Evolutionary conservation across 495 filamentous ascomycete species (phyloP).

Genomic region (Aspergillus affinis): DNA sequence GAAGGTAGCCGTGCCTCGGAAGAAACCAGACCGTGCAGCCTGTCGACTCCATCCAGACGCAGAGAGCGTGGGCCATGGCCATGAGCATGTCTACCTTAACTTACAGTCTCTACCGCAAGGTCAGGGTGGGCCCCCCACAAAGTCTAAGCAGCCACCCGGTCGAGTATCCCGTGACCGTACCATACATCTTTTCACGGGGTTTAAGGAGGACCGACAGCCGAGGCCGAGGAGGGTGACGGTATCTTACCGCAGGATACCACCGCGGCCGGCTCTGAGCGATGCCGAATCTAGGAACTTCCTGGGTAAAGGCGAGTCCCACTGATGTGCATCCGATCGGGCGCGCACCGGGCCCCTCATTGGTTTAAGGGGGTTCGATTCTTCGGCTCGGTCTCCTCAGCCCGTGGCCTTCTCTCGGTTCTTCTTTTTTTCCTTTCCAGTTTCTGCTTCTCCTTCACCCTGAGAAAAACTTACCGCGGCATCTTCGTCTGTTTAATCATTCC

Average conservation of each 20-base stretch:
- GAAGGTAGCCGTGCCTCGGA: no score
- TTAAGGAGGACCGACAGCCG: conserved; percentile 22
- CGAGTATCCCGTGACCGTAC: not conserved
- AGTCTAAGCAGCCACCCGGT: not conserved
- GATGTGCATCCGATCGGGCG: not conserved
- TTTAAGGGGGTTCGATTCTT: not conserved
- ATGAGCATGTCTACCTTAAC: no score
- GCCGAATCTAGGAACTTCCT: no score
- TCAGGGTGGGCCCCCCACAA: conserved; percentile 2
- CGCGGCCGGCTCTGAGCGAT: conserved; percentile 24
- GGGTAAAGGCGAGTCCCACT: no score
- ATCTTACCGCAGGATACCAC: conserved; percentile 24
- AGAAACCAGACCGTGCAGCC: no score
- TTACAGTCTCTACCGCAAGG: no score
- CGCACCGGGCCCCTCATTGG: not conserved
- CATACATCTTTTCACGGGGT: not conserved
- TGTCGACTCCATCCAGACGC: no score
- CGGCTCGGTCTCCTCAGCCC: conserved; percentile 7
- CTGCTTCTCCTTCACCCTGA: not conserved
- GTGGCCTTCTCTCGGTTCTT: not conserved
- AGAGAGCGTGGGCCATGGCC: no score
- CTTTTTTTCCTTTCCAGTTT: not conserved
- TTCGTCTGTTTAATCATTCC: not conserved
- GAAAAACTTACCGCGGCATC: conserved; percentile 8
- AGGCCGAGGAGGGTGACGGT: conserved; percentile 31